phyloP scores from a whole-genome alignment of 1,284 basidiomycete species.

The Retiboletus flavoniger region DNA sequence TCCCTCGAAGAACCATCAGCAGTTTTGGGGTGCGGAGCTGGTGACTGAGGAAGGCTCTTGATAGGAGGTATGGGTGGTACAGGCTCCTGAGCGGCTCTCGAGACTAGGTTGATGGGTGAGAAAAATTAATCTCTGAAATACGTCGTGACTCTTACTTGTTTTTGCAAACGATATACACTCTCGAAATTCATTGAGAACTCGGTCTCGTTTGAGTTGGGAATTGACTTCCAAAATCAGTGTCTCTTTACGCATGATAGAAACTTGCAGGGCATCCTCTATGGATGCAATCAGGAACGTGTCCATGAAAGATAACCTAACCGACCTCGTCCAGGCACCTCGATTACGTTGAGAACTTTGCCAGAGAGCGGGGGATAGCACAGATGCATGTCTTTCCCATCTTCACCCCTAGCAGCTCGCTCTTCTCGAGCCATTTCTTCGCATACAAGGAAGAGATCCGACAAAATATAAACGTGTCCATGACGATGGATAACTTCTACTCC shows the following conservation, averaged over 20 bases:
- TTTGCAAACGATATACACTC: constrained; percentile 85
- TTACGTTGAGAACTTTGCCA: constrained; percentile 86
- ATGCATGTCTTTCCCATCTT: constrained; percentile 82
- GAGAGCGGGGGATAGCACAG: constrained; percentile 94
- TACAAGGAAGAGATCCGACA: constrained; percentile 90
- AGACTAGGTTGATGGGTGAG: constrained; percentile 40
- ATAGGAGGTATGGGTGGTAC: constrained; percentile 58
- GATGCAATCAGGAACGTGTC: constrained; percentile 14
- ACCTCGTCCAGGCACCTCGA: constrained; percentile 61
- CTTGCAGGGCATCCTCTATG: constrained; percentile 68
- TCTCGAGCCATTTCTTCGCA: constrained; percentile 78
- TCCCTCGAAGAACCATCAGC: constrained; percentile 6
- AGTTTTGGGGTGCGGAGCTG: neutral
- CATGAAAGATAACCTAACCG: constrained; percentile 22
- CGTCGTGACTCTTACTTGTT: constrained; percentile 50
- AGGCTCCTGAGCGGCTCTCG: constrained; percentile 56
- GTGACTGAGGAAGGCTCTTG: constrained; percentile 18
- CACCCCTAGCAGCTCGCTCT: constrained; percentile 52
- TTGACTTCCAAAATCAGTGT: constrained; percentile 68
- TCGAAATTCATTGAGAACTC: constrained; percentile 71
- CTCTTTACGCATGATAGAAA: constrained; percentile 91
- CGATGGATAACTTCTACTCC: constrained; percentile 71
- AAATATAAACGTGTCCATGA: constrained; percentile 83
- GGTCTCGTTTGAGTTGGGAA: constrained; percentile 63
- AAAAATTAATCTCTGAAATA: neutral